These are phyloP conservation scores for Moricandia arvensis DNA, from an alignment of 345 rosid species.

Conservation along the genomic window DNA sequence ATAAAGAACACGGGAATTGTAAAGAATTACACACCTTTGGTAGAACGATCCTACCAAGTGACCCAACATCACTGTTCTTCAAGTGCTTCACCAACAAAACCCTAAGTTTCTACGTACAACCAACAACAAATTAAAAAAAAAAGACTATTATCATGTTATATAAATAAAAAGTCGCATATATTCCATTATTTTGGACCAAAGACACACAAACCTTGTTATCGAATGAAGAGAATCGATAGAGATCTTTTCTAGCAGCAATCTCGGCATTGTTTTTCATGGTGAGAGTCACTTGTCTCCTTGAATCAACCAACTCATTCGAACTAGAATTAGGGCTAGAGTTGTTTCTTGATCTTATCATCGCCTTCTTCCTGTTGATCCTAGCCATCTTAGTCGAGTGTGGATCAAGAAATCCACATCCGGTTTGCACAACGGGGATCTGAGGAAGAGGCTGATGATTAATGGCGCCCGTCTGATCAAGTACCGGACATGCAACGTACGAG, in stretches of 20 bases:
- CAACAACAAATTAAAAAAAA: slow-evolving; percentile 15
- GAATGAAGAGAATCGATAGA: slow-evolving; percentile 39
- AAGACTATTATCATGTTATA: not conserved
- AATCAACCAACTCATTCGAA: slow-evolving; percentile 20
- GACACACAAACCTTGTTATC: slow-evolving; percentile 48
- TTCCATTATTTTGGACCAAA: not conserved
- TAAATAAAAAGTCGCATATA: not conserved
- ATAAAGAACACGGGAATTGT: slow-evolving; percentile 7
- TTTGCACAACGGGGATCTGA: slow-evolving; percentile 17
- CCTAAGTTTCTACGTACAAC: slow-evolving; percentile 50
- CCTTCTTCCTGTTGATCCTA: slow-evolving; percentile 58
- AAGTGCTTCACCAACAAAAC: slow-evolving; percentile 55
- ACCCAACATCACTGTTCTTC: slow-evolving; percentile 78
- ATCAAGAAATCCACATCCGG: slow-evolving; percentile 30
- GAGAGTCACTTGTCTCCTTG: slow-evolving; percentile 33
- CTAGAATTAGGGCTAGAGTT: slow-evolving; percentile 32
- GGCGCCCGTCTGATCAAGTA: not conserved
- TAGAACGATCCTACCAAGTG: slow-evolving; percentile 75
- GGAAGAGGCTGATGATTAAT: slow-evolving; percentile 21
- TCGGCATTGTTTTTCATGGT: not conserved
- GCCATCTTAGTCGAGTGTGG: slow-evolving; percentile 55
- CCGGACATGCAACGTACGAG: slow-evolving; percentile 25
- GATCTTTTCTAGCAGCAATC: slow-evolving; percentile 27
- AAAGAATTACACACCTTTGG: slow-evolving; percentile 68
- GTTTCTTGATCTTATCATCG: slow-evolving; percentile 51